Percentiles rank a stretch among this genome's conserved stretches.
Conservation (phyloP, 2,329 filamentous ascomycete species). For the Allantophomopsis cytisporea region DNA sequence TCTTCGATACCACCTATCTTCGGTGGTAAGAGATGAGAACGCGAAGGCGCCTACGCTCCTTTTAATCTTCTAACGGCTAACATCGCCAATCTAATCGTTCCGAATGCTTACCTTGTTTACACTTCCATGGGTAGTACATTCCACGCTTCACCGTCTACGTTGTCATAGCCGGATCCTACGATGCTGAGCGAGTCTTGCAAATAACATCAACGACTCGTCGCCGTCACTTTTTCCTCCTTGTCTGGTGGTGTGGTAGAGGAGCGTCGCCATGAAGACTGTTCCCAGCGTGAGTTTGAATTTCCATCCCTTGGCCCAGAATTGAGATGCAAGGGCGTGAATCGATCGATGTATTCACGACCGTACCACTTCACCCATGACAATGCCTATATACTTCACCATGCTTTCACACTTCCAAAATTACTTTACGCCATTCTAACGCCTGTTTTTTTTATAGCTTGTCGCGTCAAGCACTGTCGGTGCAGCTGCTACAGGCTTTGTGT, state of each 20-base stretch:
- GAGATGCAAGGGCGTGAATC: background rate
- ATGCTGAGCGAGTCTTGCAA: too few species aligned
- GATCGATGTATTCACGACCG: too few species aligned
- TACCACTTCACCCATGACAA: background rate
- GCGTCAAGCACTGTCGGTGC: constrained; percentile 20
- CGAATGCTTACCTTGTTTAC: too few species aligned
- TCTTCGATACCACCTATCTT: too few species aligned
- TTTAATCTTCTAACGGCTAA: too few species aligned
- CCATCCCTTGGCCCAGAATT: constrained; percentile 1
- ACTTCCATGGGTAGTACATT: too few species aligned
- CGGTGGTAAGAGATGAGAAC: too few species aligned
- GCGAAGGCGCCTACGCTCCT: too few species aligned
- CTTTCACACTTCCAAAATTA: background rate
- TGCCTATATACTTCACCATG: background rate
- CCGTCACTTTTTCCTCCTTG: constrained; percentile 1
- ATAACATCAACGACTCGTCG: too few species aligned
- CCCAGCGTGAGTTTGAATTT: constrained; percentile 4
- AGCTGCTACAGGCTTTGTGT: constrained; percentile 17
- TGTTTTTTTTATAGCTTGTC: constrained; percentile 15
- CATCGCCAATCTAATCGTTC: too few species aligned
- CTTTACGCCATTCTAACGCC: background rate
- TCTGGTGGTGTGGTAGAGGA: constrained; percentile 1
- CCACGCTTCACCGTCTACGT: too few species aligned
- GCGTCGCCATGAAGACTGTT: constrained; percentile 5
- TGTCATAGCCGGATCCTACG: too few species aligned